A percentile compares a stretch with the other conserved stretches of the same genome.
phyloP scores from a whole-genome alignment of 495 filamentous ascomycete genomes.

The Geopyxis carbonaria region DNA sequence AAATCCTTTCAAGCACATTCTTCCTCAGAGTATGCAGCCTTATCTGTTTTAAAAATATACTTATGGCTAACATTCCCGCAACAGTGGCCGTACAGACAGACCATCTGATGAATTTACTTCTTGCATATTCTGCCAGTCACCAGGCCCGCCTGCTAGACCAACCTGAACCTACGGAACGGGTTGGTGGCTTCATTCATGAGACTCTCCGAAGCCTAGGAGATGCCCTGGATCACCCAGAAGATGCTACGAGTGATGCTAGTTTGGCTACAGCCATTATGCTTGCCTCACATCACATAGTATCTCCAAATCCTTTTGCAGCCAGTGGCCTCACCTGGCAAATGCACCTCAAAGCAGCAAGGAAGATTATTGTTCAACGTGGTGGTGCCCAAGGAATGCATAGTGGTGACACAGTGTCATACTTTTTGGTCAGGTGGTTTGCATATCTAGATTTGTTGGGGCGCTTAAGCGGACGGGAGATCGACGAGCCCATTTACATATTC shows the following conservation, averaged over 20 bases:
- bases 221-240: conserved; percentile 43
- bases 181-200: conserved; percentile 60
- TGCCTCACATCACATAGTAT: conserved; percentile 70
- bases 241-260: conserved; percentile 50
- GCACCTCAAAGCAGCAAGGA: conserved; percentile 58
- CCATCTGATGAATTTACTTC: conserved; percentile 56
- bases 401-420: conserved; percentile 52
- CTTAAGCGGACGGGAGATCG: conserved; percentile 49
- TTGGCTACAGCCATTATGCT: conserved; percentile 78
- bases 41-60: conserved; percentile 9
- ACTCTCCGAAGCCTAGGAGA: conserved; percentile 58
- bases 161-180: conserved; percentile 58
- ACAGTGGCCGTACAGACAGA: conserved; percentile 49
- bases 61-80: not conserved
- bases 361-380: conserved; percentile 54
- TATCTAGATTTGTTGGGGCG: conserved; percentile 70
- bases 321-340: conserved; percentile 49
- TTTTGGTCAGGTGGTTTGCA: conserved; percentile 72
- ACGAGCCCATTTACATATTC: conserved; percentile 17
- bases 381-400: conserved; percentile 39
- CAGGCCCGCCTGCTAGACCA: conserved; percentile 60
- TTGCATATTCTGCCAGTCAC: conserved; percentile 71
- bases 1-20: conserved; percentile 49
- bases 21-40: conserved; percentile 45
- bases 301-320: conserved; percentile 50